Conservation (phyloP, 78 protist species). For the Chrysochromulina parva region DNA sequence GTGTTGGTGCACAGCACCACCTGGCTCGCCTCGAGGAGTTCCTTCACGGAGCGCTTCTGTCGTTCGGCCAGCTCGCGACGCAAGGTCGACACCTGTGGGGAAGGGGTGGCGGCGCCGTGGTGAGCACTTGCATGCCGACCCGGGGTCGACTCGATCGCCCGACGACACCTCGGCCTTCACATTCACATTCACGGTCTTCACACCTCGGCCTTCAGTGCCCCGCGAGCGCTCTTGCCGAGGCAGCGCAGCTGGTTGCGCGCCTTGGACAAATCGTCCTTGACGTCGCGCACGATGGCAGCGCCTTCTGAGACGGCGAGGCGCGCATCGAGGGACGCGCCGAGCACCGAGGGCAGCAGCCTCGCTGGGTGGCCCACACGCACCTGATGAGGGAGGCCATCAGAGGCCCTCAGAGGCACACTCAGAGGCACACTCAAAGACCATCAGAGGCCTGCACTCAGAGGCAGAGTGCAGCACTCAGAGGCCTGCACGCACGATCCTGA, state of each 20-base stretch:
- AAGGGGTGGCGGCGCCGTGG: too few relatives aligned
- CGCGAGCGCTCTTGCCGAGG: not conserved
- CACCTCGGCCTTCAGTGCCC: not conserved
- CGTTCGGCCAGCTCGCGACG: slow-evolving; percentile 23
- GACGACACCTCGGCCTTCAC: too few relatives aligned
- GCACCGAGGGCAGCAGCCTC: slow-evolving; percentile 63
- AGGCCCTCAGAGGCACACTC: too few relatives aligned
- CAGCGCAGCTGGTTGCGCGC: not conserved
- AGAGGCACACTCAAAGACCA: too few relatives aligned
- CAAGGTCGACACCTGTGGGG: not conserved
- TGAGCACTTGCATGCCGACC: too few relatives aligned
- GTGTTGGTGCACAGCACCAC: slow-evolving; percentile 47
- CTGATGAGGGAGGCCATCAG: not conserved
- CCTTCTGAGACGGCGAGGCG: slow-evolving; percentile 11
- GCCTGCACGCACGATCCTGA: not conserved
- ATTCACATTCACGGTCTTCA: too few relatives aligned
- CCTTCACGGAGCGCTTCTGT: not conserved
- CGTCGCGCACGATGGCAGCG: slow-evolving; percentile 1
- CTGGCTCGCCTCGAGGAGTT: not conserved
- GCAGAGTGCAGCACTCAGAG: too few relatives aligned
- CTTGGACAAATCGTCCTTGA: not conserved
- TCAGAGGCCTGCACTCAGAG: too few relatives aligned
- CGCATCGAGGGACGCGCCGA: slow-evolving; percentile 60
- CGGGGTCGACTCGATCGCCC: too few relatives aligned
- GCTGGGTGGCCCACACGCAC: slow-evolving; percentile 89